Evolutionary conservation across 768 basidiomycete species (phyloP).

Genomic region (Lactarius tabidus): DNA sequence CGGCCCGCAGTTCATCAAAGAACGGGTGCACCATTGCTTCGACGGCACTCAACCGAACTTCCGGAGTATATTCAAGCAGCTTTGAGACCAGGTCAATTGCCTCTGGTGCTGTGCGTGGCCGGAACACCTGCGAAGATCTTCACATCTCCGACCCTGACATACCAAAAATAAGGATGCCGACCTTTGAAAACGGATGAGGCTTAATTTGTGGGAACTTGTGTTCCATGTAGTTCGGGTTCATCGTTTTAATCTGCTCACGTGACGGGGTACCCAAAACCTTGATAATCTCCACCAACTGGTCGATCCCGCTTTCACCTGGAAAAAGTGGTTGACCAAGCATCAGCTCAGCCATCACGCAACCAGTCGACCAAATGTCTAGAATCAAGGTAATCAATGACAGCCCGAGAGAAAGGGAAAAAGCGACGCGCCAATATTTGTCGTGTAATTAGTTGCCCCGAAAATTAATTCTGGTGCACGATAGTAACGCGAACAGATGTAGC

Average conservation of each 20-base stretch:
- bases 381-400: not conserved
- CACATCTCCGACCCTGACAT: conserved; percentile 22
- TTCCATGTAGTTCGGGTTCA: conserved; percentile 99
- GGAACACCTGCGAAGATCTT: conserved; percentile 70
- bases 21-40: conserved; percentile 93
- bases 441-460: conserved; percentile 99
- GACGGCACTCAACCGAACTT: conserved; percentile 81
- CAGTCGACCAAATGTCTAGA: conserved; percentile 97
- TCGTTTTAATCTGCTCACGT: conserved; percentile 99
- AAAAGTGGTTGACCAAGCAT: conserved; percentile 99
- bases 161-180: conserved; percentile 30
- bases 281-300: conserved; percentile 99
- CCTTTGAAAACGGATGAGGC: conserved; percentile 98
- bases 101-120: conserved; percentile 92
- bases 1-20: conserved; percentile 92
- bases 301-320: conserved; percentile 98
- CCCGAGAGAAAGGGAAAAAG: not conserved
- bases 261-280: conserved; percentile 98
- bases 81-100: conserved; percentile 95
- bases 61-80: conserved; percentile 97
- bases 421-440: conserved; percentile 91
- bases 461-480: conserved; percentile 99
- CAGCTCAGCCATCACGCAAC: conserved; percentile 99
- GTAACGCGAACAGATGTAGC: conserved; percentile 99
- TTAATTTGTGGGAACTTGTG: conserved; percentile 99